Evolutionary conservation across 2,329 filamentous ascomycete species (phyloP).

Genomic region (Cadophora malorum): DNA sequence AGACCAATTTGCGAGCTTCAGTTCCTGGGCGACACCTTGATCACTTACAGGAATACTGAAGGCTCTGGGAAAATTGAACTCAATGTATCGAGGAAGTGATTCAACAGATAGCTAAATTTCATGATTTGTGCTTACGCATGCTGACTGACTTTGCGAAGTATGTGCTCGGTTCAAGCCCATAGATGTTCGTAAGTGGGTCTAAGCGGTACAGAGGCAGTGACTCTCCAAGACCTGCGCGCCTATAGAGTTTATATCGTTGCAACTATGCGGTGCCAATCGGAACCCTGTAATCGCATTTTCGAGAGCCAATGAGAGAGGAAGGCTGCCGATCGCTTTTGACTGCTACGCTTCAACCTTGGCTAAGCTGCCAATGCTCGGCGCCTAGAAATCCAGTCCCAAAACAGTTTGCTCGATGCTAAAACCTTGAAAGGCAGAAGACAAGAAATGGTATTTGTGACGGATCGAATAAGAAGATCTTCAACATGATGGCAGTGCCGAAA

Average conservation of each 20-base stretch:
- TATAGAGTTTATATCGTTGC: neutral
- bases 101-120: too few species aligned
- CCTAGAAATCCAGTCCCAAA: neutral
- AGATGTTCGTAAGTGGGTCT: neutral
- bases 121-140: too few species aligned
- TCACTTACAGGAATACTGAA: too few species aligned
- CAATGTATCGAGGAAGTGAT: too few species aligned
- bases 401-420: neutral
- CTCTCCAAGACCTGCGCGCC: neutral
- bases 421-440: neutral
- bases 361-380: slow-evolving; percentile 4
- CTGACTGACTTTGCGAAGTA: too few species aligned
- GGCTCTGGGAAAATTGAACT: too few species aligned
- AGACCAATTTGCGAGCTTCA: too few species aligned
- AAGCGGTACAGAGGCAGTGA: neutral
- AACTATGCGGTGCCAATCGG: neutral
- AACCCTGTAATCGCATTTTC: neutral
- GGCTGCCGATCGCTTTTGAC: neutral
- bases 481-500: neutral
- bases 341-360: neutral
- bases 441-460: neutral
- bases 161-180: too few species aligned
- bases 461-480: neutral
- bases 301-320: neutral
- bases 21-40: too few species aligned